Conservation (phyloP, 2,329 filamentous ascomycete genomes). For the Claviceps maximensis region DNA sequence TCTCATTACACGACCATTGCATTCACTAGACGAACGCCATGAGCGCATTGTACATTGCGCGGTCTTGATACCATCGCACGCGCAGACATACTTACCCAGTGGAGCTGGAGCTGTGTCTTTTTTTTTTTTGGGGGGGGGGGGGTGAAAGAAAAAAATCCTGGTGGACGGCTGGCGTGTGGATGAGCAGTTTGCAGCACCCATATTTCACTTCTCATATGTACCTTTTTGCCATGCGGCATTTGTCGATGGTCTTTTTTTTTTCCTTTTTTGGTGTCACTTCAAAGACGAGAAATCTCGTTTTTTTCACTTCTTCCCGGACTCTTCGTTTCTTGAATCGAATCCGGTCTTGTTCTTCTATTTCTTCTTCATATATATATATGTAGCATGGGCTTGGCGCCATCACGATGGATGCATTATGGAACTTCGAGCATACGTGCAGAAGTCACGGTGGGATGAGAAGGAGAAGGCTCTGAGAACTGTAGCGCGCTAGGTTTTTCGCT, state of each 20-base stretch:
- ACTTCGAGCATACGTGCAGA: conserved; percentile 4
- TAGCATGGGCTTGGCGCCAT: conserved; percentile 9
- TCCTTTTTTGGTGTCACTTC: conserved; percentile 9
- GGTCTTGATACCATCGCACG: background rate
- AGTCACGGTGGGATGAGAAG: conserved; percentile 5
- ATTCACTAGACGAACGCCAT: background rate
- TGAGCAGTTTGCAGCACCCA: conserved; percentile 1
- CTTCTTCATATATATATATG: background rate
- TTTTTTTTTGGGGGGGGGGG: no score
- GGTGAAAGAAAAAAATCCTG: background rate
- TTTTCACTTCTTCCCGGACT: conserved; percentile 1
- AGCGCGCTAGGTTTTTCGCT: conserved; percentile 8
- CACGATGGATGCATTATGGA: conserved; percentile 9
- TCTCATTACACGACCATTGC: background rate
- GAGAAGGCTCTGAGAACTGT: conserved; percentile 2
- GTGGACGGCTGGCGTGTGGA: background rate
- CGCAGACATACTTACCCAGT: background rate
- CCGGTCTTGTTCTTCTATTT: background rate
- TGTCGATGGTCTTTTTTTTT: conserved; percentile 18
- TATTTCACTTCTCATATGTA: conserved; percentile 24
- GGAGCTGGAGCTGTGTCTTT: background rate
- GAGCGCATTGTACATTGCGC: background rate
- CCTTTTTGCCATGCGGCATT: conserved; percentile 21
- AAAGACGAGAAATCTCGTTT: conserved; percentile 5
- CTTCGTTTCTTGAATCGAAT: background rate